Base-by-base conservation (phyloP, 2,329 filamentous ascomycete species). In the Cercospora citrullina region DNA sequence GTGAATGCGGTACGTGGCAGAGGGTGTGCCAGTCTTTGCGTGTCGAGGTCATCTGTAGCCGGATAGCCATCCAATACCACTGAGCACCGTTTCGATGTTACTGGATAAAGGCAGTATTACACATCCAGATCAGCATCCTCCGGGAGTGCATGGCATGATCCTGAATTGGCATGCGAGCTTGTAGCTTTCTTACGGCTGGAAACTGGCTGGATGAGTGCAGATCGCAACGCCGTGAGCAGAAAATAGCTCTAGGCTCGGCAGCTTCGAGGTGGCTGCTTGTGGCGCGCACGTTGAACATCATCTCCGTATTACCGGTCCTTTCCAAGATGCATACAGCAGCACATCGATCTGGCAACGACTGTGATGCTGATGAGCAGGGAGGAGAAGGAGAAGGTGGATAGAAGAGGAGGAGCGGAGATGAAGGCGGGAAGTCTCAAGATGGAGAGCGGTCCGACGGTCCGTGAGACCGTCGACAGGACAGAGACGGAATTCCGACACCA, bases 81-180 rank as follows among this genome's bases (percentile, higher is more conserved):
- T 18, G 55, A 18, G 55, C 55, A 36, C 23, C 48, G 48, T 55
- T 51, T n/a, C 3, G 48, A n/a, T 16, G 23, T 55, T 55, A 28
- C 48, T 30, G 21, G 12, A 8, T 7, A 30, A 36, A 28, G 28
- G n/a, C 10, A 28, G 28, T 18, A 31, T 59, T 36, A 30, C 8
- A 36, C 28, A 59, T 33, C 28, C 55, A 59, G 55, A 36, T 59
- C 30, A 59, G 55, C 28, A 21, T 59, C 55, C 30, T 12, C 28
- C 55, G 28, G 16, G 55, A 28, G 55, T 36, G 55, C 55, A 36
- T 31, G 31, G 55, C 55, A 36, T 31, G 31, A 59, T 31, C 55
- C 55, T 36, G 55, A 59, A 59, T 59, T 59, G 31, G 55, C 55
- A 58, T n/a, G 28, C 31, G 14, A 28, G 55, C 55, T 33, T 59